Conservation (phyloP, 2,329 filamentous ascomycete species). For the Shiraia sp. region DNA sequence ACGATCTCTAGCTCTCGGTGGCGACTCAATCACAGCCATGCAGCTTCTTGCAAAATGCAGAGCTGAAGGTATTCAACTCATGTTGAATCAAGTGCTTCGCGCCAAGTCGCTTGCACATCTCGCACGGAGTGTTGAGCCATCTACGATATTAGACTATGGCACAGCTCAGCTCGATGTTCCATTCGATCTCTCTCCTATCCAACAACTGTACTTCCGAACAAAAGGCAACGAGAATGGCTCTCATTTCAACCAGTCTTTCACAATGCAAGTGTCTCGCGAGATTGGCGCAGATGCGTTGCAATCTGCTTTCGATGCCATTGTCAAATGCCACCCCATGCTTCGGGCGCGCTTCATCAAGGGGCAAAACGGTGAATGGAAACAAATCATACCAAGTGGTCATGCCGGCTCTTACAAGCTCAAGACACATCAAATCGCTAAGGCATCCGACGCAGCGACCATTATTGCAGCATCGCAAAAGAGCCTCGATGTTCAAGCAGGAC, state of each 20-base stretch:
- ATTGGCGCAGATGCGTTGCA: slow-evolving; percentile 25
- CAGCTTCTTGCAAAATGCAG: slow-evolving; percentile 36
- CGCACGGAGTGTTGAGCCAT: slow-evolving; percentile 20
- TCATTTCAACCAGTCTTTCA: slow-evolving; percentile 53
- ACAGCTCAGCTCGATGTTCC: slow-evolving; percentile 29
- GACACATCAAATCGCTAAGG: slow-evolving; percentile 10
- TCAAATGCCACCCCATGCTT: slow-evolving; percentile 39
- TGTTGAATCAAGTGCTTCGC: slow-evolving; percentile 37
- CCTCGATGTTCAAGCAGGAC: slow-evolving; percentile 33
- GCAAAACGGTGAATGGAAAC: slow-evolving; percentile 23
- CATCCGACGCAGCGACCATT: slow-evolving; percentile 12
- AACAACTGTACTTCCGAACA: slow-evolving; percentile 49
- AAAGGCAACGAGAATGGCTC: slow-evolving; percentile 34
- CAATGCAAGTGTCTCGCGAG: slow-evolving; percentile 39
- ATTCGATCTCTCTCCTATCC: slow-evolving; percentile 52
- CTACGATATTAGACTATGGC: slow-evolving; percentile 6
- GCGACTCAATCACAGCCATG: slow-evolving; percentile 41
- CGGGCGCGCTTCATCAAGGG: slow-evolving; percentile 32
- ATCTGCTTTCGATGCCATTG: slow-evolving; percentile 28
- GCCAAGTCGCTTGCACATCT: slow-evolving; percentile 38
- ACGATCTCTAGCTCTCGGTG: slow-evolving; percentile 29
- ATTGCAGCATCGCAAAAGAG: slow-evolving; percentile 29
- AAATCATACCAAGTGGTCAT: slow-evolving; percentile 16
- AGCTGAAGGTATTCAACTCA: slow-evolving; percentile 36
- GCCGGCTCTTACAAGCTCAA: slow-evolving; percentile 25